These are phyloP conservation scores for Lactarius sanguifluus DNA, from an alignment of 768 basidiomycete species.

Conservation along the genomic window DNA sequence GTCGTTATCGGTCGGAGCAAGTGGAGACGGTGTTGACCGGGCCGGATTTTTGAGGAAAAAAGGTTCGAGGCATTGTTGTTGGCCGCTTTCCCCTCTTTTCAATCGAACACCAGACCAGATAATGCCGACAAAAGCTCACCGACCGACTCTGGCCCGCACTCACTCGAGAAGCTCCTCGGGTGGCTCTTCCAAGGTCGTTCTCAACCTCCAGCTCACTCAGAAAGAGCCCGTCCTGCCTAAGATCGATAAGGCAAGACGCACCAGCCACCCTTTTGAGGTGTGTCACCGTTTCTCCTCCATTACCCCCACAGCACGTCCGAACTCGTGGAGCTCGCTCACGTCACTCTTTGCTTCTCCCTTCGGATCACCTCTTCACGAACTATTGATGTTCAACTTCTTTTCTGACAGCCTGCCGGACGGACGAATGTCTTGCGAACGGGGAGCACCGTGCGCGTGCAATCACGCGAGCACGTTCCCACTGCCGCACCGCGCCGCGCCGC, in stretches of 20 bases:
- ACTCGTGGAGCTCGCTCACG: not conserved
- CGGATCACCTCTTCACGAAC: not conserved
- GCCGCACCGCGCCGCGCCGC: slow-evolving; percentile 20
- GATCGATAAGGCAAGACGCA: slow-evolving; percentile 56
- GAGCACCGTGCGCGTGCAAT: slow-evolving; percentile 25
- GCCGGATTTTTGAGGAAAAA: slow-evolving; percentile 8
- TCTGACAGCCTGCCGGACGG: slow-evolving; percentile 17
- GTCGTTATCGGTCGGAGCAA: not conserved
- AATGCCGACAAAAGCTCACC: slow-evolving; percentile 55
- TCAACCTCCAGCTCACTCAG: slow-evolving; percentile 68
- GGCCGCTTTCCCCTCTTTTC: slow-evolving; percentile 1
- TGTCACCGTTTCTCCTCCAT: slow-evolving; percentile 29
- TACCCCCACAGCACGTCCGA: slow-evolving; percentile 3
- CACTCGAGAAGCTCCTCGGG: slow-evolving; percentile 65
- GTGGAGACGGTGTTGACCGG: slow-evolving; percentile 8
- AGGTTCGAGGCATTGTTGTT: not conserved
- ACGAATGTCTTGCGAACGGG: slow-evolving; percentile 19
- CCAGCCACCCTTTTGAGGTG: slow-evolving; percentile 46
- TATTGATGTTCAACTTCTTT: not conserved
- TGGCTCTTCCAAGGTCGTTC: slow-evolving; percentile 52
- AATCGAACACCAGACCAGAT: slow-evolving; percentile 6
- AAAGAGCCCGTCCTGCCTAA: slow-evolving; percentile 52
- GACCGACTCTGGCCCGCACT: slow-evolving; percentile 50
- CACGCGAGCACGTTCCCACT: slow-evolving; percentile 24
- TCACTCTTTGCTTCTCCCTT: not conserved